phyloP scores from a whole-genome alignment of 1,284 basidiomycete genomes.

The Apiotrichum porosum region DNA sequence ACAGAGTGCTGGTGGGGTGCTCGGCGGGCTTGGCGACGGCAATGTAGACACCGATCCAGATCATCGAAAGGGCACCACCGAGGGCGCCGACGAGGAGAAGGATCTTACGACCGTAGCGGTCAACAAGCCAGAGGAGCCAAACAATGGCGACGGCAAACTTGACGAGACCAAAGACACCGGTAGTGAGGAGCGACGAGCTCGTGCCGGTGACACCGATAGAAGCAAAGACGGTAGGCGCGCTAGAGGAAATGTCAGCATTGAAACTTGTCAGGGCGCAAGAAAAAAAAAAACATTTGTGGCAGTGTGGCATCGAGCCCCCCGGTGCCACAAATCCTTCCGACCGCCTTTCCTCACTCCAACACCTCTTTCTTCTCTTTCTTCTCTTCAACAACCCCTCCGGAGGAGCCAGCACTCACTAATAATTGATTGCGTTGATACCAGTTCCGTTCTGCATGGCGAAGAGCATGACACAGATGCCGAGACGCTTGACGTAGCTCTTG shows the following conservation, averaged over 20 bases:
- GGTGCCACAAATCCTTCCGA: too few species aligned
- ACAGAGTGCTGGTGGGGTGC: conserved; percentile 12
- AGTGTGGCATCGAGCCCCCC: too few species aligned
- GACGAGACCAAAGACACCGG: conserved; percentile 49
- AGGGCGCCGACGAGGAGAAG: conserved; percentile 18
- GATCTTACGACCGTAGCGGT: conserved; percentile 32
- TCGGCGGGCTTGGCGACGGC: conserved; percentile 29
- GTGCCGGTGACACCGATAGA: conserved; percentile 44
- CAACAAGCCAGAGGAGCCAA: conserved; percentile 35
- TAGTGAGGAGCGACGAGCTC: conserved; percentile 30
- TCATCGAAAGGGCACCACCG: conserved; percentile 24
- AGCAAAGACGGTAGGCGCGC: conserved; percentile 40
- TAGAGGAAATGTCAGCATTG: neutral
- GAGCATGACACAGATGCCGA: conserved; percentile 5
- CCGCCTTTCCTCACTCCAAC: too few species aligned
- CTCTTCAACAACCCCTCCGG: too few species aligned
- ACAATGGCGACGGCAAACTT: conserved; percentile 31
- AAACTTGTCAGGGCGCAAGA: too few species aligned
- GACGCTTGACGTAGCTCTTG: conserved; percentile 1
- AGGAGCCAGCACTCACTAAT: too few species aligned
- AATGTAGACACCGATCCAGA: conserved; percentile 30
- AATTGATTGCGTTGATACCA: too few species aligned
- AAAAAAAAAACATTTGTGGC: too few species aligned
- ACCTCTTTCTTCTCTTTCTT: too few species aligned
- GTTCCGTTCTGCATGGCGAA: conserved; percentile 14